Conservation (phyloP, 2,329 filamentous ascomycete genomes). For the Colletotrichum spaethianum region DNA sequence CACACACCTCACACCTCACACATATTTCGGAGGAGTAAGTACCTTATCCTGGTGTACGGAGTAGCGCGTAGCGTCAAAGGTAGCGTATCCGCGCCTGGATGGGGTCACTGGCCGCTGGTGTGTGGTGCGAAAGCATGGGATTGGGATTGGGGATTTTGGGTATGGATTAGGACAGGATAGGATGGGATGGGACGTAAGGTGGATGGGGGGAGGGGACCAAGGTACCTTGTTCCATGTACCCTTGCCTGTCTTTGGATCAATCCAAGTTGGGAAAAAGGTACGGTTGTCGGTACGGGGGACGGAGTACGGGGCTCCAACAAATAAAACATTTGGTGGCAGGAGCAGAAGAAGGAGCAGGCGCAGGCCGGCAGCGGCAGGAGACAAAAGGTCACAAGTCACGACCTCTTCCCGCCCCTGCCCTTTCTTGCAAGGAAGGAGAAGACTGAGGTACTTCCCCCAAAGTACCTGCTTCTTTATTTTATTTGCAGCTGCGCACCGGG, state of each 20-base stretch:
- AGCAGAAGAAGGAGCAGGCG: background rate
- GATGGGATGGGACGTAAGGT: background rate
- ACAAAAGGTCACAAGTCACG: background rate
- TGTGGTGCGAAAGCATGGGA: conserved; percentile 16
- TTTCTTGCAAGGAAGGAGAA: background rate
- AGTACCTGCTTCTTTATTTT: background rate
- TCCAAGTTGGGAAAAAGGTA: background rate
- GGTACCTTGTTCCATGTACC: conserved; percentile 21
- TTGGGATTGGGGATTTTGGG: conserved; percentile 12
- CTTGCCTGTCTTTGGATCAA: conserved; percentile 3
- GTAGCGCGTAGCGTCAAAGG: conserved; percentile 4
- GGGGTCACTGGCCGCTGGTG: conserved; percentile 1
- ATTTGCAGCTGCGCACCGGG: background rate
- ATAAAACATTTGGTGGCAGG: conserved; percentile 10
- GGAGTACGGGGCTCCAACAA: conserved; percentile 4
- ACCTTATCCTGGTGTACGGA: conserved; percentile 3
- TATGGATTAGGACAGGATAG: conserved; percentile 8
- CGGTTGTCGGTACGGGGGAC: background rate
- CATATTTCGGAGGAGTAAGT: conserved; percentile 4
- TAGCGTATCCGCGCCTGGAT: conserved; percentile 6
- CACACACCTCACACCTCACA: conserved; percentile 5
- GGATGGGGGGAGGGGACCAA: conserved; percentile 16
- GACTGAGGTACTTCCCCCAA: background rate
- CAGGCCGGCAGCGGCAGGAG: conserved; percentile 1
- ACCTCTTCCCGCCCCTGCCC: background rate